Conservation (phyloP, 176 grass and related monocot genomes). For the Zizania latifolia region DNA sequence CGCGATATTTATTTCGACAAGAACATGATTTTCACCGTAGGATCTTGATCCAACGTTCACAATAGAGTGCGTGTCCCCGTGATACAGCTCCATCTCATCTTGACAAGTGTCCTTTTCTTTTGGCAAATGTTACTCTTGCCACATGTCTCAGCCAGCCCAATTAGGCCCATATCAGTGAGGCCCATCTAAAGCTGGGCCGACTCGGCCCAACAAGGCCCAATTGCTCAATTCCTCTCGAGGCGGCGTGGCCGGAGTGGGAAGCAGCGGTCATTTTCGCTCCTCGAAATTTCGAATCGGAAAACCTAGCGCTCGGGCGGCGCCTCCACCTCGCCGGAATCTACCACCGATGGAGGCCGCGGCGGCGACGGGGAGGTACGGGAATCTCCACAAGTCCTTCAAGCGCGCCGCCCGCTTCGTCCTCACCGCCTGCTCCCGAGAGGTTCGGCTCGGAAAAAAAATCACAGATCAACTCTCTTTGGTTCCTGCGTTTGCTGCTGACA, state of each 20-base stretch:
- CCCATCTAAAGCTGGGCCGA: background rate
- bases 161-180: background rate
- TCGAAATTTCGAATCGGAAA: background rate
- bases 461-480: background rate
- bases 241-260: background rate
- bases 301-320: background rate
- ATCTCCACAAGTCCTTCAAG: slow-evolving; percentile 45
- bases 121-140: background rate
- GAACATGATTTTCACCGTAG: background rate
- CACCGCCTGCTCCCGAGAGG: slow-evolving; percentile 52
- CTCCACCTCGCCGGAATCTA: background rate
- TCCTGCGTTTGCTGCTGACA: no score
- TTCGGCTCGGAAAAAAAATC: background rate
- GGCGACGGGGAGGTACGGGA: slow-evolving; percentile 20
- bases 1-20: background rate
- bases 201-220: background rate
- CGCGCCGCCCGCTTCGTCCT: slow-evolving; percentile 34
- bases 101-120: background rate
- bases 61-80: background rate
- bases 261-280: background rate
- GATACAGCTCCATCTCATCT: background rate
- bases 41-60: background rate
- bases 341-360: slow-evolving; percentile 25
- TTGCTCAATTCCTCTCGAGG: background rate
- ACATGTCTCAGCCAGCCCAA: background rate